phyloP scores from a whole-genome alignment of 331 rosid genomes.

The Rosa hybrid region DNA sequence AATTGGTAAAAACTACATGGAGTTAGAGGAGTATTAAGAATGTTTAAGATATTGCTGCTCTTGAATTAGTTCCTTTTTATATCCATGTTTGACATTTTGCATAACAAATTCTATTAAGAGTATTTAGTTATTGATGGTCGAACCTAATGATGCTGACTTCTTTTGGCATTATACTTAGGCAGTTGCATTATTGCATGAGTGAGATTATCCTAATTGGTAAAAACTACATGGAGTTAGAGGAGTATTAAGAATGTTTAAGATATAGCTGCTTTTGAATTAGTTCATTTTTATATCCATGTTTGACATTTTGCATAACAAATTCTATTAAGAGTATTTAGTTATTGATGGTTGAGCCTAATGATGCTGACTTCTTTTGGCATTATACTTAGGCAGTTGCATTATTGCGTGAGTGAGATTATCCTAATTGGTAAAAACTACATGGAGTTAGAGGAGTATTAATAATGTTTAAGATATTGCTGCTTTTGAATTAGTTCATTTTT shows the following conservation, averaged over 20 bases:
- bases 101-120: background rate
- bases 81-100: background rate
- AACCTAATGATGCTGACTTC: slow-evolving; percentile 1
- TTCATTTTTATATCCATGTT: background rate
- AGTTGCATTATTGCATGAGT: background rate
- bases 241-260: background rate
- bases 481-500: background rate
- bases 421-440: background rate
- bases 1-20: background rate
- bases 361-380: background rate
- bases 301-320: background rate
- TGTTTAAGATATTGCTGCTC: background rate
- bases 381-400: background rate
- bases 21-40: slow-evolving; percentile 2
- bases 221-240: background rate
- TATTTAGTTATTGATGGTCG: background rate
- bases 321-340: background rate
- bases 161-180: background rate
- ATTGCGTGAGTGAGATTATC: background rate
- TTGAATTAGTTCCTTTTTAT: background rate
- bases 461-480: background rate
- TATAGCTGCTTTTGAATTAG: slow-evolving; percentile 2
- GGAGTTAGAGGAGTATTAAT: slow-evolving; percentile 2
- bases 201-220: background rate
- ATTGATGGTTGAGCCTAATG: background rate